Conservation (phyloP, 371 early-diverging fungal species). For the Phascolomyces articulosus region DNA sequence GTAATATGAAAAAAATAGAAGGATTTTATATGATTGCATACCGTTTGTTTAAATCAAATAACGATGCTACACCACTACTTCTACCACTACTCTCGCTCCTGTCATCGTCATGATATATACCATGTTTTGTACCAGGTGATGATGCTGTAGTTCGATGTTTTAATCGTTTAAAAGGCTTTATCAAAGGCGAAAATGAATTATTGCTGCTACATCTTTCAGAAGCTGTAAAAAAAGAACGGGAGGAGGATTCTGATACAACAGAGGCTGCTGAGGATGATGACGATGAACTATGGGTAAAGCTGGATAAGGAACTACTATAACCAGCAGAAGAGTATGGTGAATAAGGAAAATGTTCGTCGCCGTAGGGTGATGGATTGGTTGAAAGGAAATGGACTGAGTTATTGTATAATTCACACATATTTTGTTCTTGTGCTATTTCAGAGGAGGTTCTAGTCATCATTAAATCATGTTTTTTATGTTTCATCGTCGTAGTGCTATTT, state of each 20-base stretch:
- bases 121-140: neutral
- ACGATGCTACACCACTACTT: neutral
- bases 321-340: constrained; percentile 1
- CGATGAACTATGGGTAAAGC: neutral
- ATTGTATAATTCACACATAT: neutral
- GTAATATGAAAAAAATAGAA: no score
- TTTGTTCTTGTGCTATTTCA: neutral
- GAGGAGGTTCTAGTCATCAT: neutral
- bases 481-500: no score
- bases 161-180: neutral
- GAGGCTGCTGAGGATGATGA: neutral
- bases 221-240: neutral
- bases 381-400: constrained; percentile 7
- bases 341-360: constrained; percentile 14
- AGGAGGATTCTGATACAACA: constrained; percentile 5
- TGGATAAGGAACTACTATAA: neutral
- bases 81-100: neutral
- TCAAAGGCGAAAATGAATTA: neutral
- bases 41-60: constrained; percentile 4
- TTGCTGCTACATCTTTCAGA: neutral
- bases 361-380: neutral
- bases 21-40: no score
- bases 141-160: neutral
- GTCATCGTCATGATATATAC: neutral
- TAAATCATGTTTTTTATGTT: neutral